Evolutionary conservation across 1,139 yeast genomes (phyloP).

Genomic region (Magnusiomyces ingens): DNA sequence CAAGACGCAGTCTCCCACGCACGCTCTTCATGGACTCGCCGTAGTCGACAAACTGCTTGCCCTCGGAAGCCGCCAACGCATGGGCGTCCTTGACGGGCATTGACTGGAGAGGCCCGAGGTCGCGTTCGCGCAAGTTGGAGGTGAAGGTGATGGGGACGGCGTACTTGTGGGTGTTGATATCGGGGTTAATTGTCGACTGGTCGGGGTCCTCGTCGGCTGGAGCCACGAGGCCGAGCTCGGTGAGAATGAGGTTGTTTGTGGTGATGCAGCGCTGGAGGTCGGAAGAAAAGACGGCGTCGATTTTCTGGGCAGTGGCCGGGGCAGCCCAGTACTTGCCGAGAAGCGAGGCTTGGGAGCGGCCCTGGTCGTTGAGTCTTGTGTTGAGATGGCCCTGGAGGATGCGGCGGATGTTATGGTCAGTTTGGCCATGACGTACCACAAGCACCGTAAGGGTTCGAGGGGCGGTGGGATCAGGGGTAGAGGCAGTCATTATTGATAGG

Average conservation of each 20-base stretch:
- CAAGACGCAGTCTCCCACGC: constrained; percentile 43
- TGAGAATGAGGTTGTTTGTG: constrained; percentile 25
- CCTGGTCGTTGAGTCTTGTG: constrained; percentile 24
- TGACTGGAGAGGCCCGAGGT: constrained; percentile 78
- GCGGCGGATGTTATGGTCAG: constrained; percentile 58
- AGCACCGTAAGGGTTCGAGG: constrained; percentile 42
- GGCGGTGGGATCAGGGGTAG: not conserved
- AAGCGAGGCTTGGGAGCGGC: constrained; percentile 22
- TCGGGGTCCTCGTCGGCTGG: constrained; percentile 7
- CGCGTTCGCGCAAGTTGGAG: constrained; percentile 57
- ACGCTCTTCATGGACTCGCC: constrained; percentile 52
- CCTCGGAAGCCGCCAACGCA: constrained; percentile 44
- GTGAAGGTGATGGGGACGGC: constrained; percentile 27
- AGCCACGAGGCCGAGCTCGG: not conserved
- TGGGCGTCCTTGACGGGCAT: constrained; percentile 63
- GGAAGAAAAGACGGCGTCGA: constrained; percentile 25
- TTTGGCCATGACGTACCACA: constrained; percentile 74
- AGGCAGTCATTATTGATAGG: not conserved
- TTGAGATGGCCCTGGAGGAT: constrained; percentile 65
- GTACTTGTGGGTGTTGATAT: constrained; percentile 7
- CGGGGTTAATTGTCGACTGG: constrained; percentile 14
- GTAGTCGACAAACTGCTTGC: constrained; percentile 41
- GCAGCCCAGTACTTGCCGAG: constrained; percentile 22
- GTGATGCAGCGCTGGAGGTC: constrained; percentile 29
- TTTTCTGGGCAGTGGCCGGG: constrained; percentile 4